A percentile compares a stretch with the other conserved stretches of the same genome.
These are phyloP conservation scores for Candida easanensis DNA, from an alignment of 805 yeast species.

Conservation along the genomic window DNA sequence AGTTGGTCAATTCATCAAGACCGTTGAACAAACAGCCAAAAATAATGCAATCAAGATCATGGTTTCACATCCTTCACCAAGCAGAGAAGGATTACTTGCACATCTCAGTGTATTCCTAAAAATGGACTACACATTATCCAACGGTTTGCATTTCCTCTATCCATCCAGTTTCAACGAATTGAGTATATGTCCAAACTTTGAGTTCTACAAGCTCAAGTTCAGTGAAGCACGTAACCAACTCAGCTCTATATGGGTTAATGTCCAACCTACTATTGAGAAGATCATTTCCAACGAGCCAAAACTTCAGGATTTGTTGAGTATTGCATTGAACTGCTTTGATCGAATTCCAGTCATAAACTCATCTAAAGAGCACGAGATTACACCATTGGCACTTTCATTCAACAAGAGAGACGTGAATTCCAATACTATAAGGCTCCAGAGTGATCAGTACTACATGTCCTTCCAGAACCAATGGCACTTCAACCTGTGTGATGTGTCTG, in stretches of 20 bases:
- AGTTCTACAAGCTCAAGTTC: constrained; percentile 60
- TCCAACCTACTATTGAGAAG: constrained; percentile 48
- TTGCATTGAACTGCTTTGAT: constrained; percentile 61
- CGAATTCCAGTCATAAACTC: constrained; percentile 49
- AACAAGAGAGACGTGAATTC: constrained; percentile 40
- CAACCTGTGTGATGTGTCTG: constrained; percentile 59
- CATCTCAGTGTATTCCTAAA: constrained; percentile 64
- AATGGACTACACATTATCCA: constrained; percentile 72
- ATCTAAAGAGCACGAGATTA: constrained; percentile 37
- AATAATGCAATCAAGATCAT: constrained; percentile 54
- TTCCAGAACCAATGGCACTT: constrained; percentile 78
- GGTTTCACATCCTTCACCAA: constrained; percentile 66
- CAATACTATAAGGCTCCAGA: constrained; percentile 44
- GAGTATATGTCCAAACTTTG: constrained; percentile 60
- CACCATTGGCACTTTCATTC: constrained; percentile 39
- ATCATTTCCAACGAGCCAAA: constrained; percentile 40
- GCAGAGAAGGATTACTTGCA: constrained; percentile 65
- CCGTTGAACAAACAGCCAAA: constrained; percentile 39
- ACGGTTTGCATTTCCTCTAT: constrained; percentile 68
- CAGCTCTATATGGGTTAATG: constrained; percentile 60
- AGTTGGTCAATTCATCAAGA: constrained; percentile 60
- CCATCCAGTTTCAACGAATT: constrained; percentile 69
- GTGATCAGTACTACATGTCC: constrained; percentile 60
- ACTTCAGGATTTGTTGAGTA: constrained; percentile 44
- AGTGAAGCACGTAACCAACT: constrained; percentile 58